Evolutionary conservation across 768 basidiomycete genomes (phyloP), one percentile per base, ranked within the genome.

Genomic region (Mycena alexandri): DNA sequence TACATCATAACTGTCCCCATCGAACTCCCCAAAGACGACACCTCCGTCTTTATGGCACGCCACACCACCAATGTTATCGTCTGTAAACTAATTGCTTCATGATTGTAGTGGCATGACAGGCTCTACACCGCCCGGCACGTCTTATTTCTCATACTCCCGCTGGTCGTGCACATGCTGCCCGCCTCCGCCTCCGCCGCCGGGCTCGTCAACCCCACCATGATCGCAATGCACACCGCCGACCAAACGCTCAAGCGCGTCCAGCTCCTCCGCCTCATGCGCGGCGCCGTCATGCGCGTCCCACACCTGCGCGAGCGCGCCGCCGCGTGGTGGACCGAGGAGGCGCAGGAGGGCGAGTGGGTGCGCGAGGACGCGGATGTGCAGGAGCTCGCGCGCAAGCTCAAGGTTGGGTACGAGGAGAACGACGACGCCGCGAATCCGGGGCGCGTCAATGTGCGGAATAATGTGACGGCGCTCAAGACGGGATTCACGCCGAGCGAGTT

Each of bases 31-130:
- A 76, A 77, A 47, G 79, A 81, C 43, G 81, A 82, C 24, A 60
- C 57, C 14, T 64, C 69, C 34, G 79, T 83, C 7, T 74, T 75
- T 64, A 82, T 81, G 83, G 84, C 84, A 71, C 58, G 79, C 70
- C 21, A 25, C 24, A 3, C 66, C n/a, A 24, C 3, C 34, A 59
- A 47, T 14, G 29, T 54, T 43, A 14, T 14, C 29, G 43, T 33
- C 41, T 16, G 11, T 65, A 67, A 47, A 60, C 48, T 46, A 24
- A 7, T n/a, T 4, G 24, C 29, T n/a, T 38, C 14, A 38, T 38
- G 10, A n/a, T n/a, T n/a, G 29, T 66, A 93, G 92, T 90, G 88
- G 88, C 89, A 92, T 77, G 90, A 93, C 74, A 80, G 74, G 29
- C 77, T 90, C 42, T 84, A 85, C 74, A 74, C 82, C 53, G 67